A percentile compares a stretch with the other conserved stretches of the same genome.
Conservation (phyloP, 2,329 filamentous ascomycete genomes). For the Penicillium corylophilum region DNA sequence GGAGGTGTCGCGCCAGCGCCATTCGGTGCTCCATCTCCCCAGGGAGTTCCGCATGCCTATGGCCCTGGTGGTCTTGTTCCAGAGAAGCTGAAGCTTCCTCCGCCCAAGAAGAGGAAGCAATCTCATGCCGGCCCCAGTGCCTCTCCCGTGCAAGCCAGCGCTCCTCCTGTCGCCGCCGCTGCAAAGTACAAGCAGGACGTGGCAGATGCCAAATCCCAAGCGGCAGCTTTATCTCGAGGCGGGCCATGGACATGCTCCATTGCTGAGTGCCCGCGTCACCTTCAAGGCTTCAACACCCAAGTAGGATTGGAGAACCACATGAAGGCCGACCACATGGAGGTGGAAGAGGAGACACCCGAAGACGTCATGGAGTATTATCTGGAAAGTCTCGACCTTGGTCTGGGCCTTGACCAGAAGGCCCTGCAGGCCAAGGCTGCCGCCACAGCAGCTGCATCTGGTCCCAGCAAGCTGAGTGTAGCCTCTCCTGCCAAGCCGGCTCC, state of each 20-base stretch:
- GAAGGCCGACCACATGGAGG: slow-evolving; percentile 52
- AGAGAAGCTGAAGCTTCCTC: slow-evolving; percentile 59
- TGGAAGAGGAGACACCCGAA: slow-evolving; percentile 44
- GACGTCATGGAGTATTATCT: slow-evolving; percentile 58
- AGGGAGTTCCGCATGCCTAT: slow-evolving; percentile 59
- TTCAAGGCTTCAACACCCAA: slow-evolving; percentile 56
- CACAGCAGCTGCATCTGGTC: slow-evolving; percentile 10
- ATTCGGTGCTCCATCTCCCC: slow-evolving; percentile 55
- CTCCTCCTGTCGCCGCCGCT: slow-evolving; percentile 26
- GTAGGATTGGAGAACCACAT: slow-evolving; percentile 56
- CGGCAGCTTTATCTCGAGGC: slow-evolving; percentile 41
- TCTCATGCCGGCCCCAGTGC: slow-evolving; percentile 39
- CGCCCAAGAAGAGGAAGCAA: slow-evolving; percentile 58
- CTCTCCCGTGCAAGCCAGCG: slow-evolving; percentile 26
- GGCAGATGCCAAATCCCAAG: slow-evolving; percentile 41
- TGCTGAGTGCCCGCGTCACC: slow-evolving; percentile 53
- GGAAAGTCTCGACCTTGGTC: slow-evolving; percentile 50
- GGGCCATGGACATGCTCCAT: slow-evolving; percentile 52
- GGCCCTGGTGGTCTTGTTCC: slow-evolving; percentile 53
- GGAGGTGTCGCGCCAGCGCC: slow-evolving; percentile 51
- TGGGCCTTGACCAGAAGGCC: slow-evolving; percentile 43
- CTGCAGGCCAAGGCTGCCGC: slow-evolving; percentile 16
- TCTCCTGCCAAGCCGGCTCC: slow-evolving; percentile 34
- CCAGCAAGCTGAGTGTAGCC: slow-evolving; percentile 20
- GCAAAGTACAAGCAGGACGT: slow-evolving; percentile 38